Evolutionary conservation across 257 asterid species (phyloP), one percentile per base, ranked within the genome.

Genomic region (Solanum clarkiae): DNA sequence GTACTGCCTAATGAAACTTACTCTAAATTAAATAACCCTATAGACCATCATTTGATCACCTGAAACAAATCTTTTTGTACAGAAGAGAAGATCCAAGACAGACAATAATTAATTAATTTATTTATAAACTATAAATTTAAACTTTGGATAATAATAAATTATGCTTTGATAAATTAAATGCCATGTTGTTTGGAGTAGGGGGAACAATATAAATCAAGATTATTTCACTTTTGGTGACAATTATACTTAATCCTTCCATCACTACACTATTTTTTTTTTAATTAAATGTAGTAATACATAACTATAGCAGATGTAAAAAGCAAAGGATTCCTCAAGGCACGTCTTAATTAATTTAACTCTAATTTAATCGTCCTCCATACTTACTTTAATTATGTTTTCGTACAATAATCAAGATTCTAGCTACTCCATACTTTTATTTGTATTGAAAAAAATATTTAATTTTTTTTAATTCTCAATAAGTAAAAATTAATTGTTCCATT

Each of bases 101-200:
- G 81, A 87, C 32, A 89, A 80, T 88, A n/a, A 85, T 81, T 82
- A 22, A 36, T 32, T 36, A 36, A 36, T 36, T 36, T 0, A 82
- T 62, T 82, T 42, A 62, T 24, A 13, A 80, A 62, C 32, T 77
- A 26, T 62, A 62, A 82, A 9, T 51, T 22, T 44, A 72, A 77
- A 51, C 11, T 77, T 77, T 26, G 29, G 82, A 77, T 53, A 77
- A 77, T 53, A 51, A 53, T 26, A 60, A 47, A 85, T 87, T 45
- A 81, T 89, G 51, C 69, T 86, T 85, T 83, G 86, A 86, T 87
- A 66, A 82, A 60, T 93, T 91, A 53, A 77, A 90, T 88, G 91
- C 92, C 91, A 68, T 80, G 47, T 85, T 90, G 98, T 92, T 91
- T 94, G 96, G 94, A 94, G 92, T 90, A 91, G 90, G 88, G 98